A percentile compares a stretch with the other conserved stretches of the same genome.
These are phyloP conservation scores for Dactylella cylindrospora DNA, from an alignment of 2,329 filamentous ascomycete genomes.

Conservation along the genomic window DNA sequence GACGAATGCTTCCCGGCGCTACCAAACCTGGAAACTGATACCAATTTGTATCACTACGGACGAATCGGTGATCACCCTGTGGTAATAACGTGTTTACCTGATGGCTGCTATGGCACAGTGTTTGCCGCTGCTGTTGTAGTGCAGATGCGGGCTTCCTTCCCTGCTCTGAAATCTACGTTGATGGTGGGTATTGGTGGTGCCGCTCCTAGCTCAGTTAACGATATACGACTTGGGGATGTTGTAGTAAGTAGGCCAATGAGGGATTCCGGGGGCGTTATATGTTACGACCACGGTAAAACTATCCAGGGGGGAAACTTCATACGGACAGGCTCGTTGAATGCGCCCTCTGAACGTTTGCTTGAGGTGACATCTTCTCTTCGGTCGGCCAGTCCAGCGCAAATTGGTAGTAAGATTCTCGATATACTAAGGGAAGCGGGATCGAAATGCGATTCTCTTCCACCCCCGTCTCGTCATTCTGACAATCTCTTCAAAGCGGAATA, in stretches of 20 bases:
- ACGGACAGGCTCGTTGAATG: not conserved
- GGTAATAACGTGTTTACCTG: conserved; percentile 10
- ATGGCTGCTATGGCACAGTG: not conserved
- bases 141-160: conserved; percentile 1
- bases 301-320: not conserved
- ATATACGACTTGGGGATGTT: conserved; percentile 19
- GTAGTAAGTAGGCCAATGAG: conserved; percentile 5
- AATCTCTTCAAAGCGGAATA: conserved; percentile 1
- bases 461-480: not conserved
- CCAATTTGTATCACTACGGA: conserved; percentile 9
- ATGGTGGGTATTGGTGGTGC: conserved; percentile 16
- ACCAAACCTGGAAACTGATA: not conserved
- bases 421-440: not conserved
- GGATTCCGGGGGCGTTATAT: not conserved
- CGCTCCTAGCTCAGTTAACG: not conserved
- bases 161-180: not conserved
- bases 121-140: conserved; percentile 5
- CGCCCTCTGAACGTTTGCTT: not conserved
- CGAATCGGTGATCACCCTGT: conserved; percentile 16
- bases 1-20: not conserved
- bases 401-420: not conserved
- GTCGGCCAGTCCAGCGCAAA: not conserved
- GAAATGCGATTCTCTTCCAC: not conserved
- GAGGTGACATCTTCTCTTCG: too few relatives aligned
- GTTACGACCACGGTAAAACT: conserved; percentile 11